phyloP scores from a whole-genome alignment of 768 basidiomycete genomes.

The Wakefieldia striispora region DNA sequence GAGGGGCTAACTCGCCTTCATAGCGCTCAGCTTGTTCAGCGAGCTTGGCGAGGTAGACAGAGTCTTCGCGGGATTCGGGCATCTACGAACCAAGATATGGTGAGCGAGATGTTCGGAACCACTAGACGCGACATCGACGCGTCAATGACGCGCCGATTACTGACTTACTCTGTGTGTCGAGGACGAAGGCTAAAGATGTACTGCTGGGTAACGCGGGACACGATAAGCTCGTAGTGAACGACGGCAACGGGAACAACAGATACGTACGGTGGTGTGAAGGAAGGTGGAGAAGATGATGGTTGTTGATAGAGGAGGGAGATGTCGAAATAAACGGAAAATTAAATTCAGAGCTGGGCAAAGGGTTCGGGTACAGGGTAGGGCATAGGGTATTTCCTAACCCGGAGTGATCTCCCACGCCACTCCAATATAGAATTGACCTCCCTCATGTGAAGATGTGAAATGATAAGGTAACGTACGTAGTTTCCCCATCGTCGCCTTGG shows the following conservation, averaged over 20 bases:
- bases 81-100: constrained; percentile 45
- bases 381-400: constrained; percentile 29
- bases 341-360: constrained; percentile 74
- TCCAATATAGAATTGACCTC: constrained; percentile 2
- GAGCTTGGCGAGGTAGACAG: constrained; percentile 99
- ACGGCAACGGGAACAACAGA: constrained; percentile 29
- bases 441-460: constrained; percentile 13
- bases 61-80: constrained; percentile 86
- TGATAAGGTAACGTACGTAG: constrained; percentile 2
- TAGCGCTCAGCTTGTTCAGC: constrained; percentile 99
- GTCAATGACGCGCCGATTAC: constrained; percentile 35
- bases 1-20: constrained; percentile 60
- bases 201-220: constrained; percentile 15
- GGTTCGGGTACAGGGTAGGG: constrained; percentile 54
- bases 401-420: constrained; percentile 25
- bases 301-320: constrained; percentile 42
- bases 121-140: constrained; percentile 31
- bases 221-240: constrained; percentile 36
- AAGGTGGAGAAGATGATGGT: constrained; percentile 43
- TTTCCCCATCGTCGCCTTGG: not conserved
- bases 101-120: constrained; percentile 18
- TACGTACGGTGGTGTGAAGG: constrained; percentile 44
- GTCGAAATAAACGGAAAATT: constrained; percentile 54
- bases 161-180: constrained; percentile 41
- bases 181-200: constrained; percentile 15